phyloP scores from a whole-genome alignment of 768 basidiomycete species.

The Boletus sp. region DNA sequence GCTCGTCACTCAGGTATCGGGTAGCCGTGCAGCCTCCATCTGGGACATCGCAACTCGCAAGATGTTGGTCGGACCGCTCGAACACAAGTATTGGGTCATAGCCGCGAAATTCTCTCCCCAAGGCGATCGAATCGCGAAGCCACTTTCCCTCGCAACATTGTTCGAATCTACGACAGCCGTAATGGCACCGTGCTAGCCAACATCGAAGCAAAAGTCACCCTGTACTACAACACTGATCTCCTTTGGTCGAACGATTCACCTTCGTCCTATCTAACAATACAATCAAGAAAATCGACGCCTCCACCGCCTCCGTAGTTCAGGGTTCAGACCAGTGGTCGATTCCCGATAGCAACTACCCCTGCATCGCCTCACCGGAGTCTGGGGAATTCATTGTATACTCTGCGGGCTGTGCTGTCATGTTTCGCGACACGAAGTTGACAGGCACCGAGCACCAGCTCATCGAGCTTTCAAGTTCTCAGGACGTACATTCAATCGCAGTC shows the following conservation, averaged over 20 bases:
- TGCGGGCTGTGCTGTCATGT: neutral
- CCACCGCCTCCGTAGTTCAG: neutral
- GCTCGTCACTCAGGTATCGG: slow-evolving; percentile 7
- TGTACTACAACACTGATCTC: slow-evolving; percentile 14
- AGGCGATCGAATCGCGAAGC: slow-evolving; percentile 8
- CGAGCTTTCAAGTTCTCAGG: neutral
- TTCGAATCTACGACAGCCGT: slow-evolving; percentile 9
- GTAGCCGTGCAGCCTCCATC: slow-evolving; percentile 2
- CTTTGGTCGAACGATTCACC: slow-evolving; percentile 5
- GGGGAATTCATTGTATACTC: slow-evolving; percentile 1
- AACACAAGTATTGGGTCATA: slow-evolving; percentile 9
- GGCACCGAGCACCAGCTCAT: neutral
- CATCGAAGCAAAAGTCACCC: slow-evolving; percentile 2
- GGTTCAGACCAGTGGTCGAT: neutral
- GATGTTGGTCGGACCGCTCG: neutral
- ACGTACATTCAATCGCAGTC: slow-evolving; percentile 8
- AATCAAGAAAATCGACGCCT: neutral
- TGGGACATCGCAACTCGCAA: slow-evolving; percentile 1
- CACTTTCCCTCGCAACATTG: slow-evolving; percentile 2
- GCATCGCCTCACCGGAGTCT: slow-evolving; percentile 6
- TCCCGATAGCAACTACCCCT: slow-evolving; percentile 3
- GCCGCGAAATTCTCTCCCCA: slow-evolving; percentile 14
- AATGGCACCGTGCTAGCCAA: neutral
- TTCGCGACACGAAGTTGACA: neutral
- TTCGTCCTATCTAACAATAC: slow-evolving; percentile 1